Evolutionary conservation across 169 alveolate genomes (phyloP).

Genomic region (Cryptosporidium parvum): DNA sequence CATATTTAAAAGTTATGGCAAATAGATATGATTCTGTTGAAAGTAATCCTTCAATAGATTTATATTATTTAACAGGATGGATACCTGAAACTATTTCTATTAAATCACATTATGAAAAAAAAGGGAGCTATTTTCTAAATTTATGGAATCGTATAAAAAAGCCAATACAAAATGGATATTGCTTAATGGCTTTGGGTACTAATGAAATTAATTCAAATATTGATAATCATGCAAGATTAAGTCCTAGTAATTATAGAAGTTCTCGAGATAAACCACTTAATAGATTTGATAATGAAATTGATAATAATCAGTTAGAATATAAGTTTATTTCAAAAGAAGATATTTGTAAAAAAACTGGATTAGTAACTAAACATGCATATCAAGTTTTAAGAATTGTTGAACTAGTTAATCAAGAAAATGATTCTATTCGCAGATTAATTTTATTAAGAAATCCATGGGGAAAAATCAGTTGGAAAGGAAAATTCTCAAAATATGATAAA

Average conservation of each 20-base stretch:
- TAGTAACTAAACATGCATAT: constrained; percentile 91
- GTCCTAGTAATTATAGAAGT: not conserved
- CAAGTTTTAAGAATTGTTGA: constrained; percentile 84
- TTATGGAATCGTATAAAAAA: constrained; percentile 42
- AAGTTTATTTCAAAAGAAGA: constrained; percentile 23
- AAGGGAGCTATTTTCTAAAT: constrained; percentile 17
- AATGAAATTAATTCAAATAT: constrained; percentile 11
- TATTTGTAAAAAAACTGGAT: constrained; percentile 75
- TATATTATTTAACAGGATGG: constrained; percentile 93
- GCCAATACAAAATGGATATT: constrained; percentile 39
- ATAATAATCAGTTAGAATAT: not conserved
- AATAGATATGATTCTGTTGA: constrained; percentile 91
- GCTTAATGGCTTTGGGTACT: constrained; percentile 59
- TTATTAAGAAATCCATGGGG: constrained; percentile 95
- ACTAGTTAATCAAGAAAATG: constrained; percentile 65
- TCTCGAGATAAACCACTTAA: not conserved
- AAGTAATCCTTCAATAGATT: constrained; percentile 93
- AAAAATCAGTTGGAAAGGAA: constrained; percentile 89
- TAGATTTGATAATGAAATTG: not conserved
- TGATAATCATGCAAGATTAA: not conserved
- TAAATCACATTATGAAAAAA: constrained; percentile 68
- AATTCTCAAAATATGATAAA: constrained; percentile 83
- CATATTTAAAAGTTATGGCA: constrained; percentile 91
- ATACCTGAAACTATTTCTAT: constrained; percentile 91
- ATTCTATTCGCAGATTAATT: constrained; percentile 77